Conservation (phyloP, 768 basidiomycete genomes). For the Termitomyces sp. region DNA sequence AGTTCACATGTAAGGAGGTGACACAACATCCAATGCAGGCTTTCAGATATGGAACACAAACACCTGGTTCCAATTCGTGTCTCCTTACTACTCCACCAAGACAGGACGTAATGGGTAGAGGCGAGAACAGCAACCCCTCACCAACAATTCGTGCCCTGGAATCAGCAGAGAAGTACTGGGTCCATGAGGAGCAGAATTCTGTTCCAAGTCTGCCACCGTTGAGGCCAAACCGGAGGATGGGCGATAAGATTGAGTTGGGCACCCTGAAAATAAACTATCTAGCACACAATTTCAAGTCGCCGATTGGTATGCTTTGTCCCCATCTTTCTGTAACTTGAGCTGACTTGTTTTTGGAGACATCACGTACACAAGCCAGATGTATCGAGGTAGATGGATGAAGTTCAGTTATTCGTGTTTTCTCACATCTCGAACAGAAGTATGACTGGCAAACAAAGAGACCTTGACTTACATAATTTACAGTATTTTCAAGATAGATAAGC, state of each 20-base stretch:
- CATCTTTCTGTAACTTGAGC: too few species aligned
- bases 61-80: slow-evolving; percentile 13
- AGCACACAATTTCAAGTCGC: slow-evolving; percentile 63
- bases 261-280: slow-evolving; percentile 41
- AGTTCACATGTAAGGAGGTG: slow-evolving; percentile 8
- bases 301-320: slow-evolving; percentile 45
- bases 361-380: too few species aligned
- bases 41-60: slow-evolving; percentile 5
- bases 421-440: too few species aligned
- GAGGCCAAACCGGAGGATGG: slow-evolving; percentile 37
- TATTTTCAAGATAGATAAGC: too few species aligned
- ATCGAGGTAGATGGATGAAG: too few species aligned
- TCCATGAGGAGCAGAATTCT: slow-evolving; percentile 13
- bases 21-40: slow-evolving; percentile 11
- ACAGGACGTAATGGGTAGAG: slow-evolving; percentile 17
- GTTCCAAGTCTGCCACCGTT: slow-evolving; percentile 24
- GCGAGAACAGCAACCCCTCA: slow-evolving; percentile 11
- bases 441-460: too few species aligned
- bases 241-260: slow-evolving; percentile 29
- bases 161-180: too few species aligned
- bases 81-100: slow-evolving; percentile 27
- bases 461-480: too few species aligned
- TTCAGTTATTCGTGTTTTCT: too few species aligned
- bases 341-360: too few species aligned
- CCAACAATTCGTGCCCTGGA: neutral